Percentiles rank a stretch among this genome's conserved stretches.
phyloP scores from a whole-genome alignment of 257 asterid species.

The Solanum acaule region DNA sequence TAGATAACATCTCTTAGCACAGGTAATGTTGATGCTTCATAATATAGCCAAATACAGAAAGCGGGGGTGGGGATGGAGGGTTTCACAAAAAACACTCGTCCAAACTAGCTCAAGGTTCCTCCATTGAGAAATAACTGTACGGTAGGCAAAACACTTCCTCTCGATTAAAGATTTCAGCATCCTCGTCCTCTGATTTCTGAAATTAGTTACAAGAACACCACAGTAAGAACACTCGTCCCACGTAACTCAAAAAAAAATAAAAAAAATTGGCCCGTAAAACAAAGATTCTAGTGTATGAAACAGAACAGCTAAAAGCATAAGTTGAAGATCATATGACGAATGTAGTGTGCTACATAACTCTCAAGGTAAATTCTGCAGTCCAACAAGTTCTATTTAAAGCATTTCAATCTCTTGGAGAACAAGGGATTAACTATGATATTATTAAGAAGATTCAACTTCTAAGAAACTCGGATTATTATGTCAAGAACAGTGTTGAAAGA shows the following conservation, averaged over 20 bases:
- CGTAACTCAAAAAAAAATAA: not conserved
- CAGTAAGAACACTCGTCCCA: not conserved
- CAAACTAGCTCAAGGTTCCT: conserved; percentile 31
- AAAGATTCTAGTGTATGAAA: not conserved
- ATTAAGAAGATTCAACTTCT: not conserved
- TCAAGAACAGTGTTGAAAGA: not conserved
- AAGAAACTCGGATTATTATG: not conserved
- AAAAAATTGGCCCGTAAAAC: not conserved
- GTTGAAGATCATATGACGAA: not conserved
- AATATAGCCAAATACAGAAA: not conserved
- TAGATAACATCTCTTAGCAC: not conserved
- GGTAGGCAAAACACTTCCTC: conserved; percentile 90
- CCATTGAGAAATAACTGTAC: conserved; percentile 46
- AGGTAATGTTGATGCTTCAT: not conserved
- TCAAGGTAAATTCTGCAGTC: not conserved
- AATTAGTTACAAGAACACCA: not conserved
- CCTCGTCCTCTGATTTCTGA: conserved; percentile 86
- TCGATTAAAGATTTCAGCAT: conserved; percentile 42
- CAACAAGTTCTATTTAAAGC: not conserved
- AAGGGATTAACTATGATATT: not conserved
- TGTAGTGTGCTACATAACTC: not conserved
- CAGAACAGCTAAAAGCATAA: not conserved
- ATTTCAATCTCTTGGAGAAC: not conserved
- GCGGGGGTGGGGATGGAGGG: not conserved
- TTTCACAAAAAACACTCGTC: not conserved